phyloP scores from a whole-genome alignment of 306 rosid species.

The Comarum palustre region DNA sequence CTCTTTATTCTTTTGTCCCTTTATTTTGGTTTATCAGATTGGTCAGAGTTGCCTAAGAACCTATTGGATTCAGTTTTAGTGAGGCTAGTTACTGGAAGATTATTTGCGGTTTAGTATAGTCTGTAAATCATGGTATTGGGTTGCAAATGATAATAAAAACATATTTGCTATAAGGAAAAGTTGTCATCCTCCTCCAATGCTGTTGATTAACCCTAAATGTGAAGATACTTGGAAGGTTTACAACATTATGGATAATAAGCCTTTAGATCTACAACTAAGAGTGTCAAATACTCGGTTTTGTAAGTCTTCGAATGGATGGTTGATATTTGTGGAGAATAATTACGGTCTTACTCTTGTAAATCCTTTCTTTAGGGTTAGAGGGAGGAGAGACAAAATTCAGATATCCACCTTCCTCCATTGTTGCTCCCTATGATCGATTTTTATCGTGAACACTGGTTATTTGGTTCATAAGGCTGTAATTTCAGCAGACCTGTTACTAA shows the following conservation, averaged over 20 bases:
- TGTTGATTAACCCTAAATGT: background rate
- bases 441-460: no score
- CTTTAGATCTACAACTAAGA: background rate
- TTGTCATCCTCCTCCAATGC: background rate
- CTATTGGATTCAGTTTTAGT: background rate
- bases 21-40: background rate
- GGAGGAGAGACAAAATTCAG: background rate
- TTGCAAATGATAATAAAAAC: background rate
- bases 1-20: background rate
- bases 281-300: background rate
- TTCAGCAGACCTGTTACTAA: background rate
- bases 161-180: background rate
- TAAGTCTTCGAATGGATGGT: slow-evolving; percentile 6
- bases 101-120: background rate
- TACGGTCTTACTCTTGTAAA: background rate
- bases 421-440: background rate
- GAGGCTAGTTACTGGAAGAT: background rate
- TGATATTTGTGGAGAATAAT: background rate
- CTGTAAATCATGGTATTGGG: background rate
- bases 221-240: background rate
- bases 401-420: background rate
- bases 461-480: background rate
- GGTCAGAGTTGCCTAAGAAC: slow-evolving; percentile 2
- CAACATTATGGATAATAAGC: background rate
- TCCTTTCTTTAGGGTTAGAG: background rate